Percentiles rank a stretch among this genome's conserved stretches.
phyloP scores from a whole-genome alignment of 2,329 filamentous ascomycete species.

The Penicillium hordei region DNA sequence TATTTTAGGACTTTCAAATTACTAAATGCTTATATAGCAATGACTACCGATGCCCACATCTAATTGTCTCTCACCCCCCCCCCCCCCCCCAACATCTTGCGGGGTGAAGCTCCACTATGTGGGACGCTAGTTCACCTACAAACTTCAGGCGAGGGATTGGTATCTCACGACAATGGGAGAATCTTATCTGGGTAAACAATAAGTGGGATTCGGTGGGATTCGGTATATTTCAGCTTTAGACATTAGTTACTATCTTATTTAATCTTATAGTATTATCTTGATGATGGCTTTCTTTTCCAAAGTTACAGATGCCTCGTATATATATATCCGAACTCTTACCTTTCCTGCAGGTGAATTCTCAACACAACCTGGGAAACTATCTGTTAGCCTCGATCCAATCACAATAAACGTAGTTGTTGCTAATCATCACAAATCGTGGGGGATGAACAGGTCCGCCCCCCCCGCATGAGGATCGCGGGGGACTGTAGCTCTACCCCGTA shows the following conservation, averaged over 20 bases:
- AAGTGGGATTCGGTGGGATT: background rate
- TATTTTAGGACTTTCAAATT: background rate
- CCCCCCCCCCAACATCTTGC: background rate
- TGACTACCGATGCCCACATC: background rate
- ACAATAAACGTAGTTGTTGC: background rate
- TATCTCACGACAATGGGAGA: background rate
- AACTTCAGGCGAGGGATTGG: background rate
- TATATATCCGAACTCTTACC: background rate
- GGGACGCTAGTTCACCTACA: background rate
- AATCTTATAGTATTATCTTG: background rate
- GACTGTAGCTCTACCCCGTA: background rate
- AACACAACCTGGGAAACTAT: too few species aligned
- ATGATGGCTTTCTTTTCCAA: background rate
- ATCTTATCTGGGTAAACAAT: background rate
- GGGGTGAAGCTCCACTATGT: background rate
- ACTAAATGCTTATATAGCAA: background rate
- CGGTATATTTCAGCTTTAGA: background rate
- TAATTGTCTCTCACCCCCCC: background rate
- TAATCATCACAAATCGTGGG: background rate
- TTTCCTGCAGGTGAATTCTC: background rate
- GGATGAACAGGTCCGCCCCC: background rate
- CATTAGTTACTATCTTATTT: background rate
- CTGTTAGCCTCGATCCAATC: background rate
- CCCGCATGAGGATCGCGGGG: background rate
- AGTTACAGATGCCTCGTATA: background rate